Evolutionary conservation across 768 basidiomycete species (phyloP), one percentile per base, ranked within the genome.

Genomic region (Inosperma sp.): DNA sequence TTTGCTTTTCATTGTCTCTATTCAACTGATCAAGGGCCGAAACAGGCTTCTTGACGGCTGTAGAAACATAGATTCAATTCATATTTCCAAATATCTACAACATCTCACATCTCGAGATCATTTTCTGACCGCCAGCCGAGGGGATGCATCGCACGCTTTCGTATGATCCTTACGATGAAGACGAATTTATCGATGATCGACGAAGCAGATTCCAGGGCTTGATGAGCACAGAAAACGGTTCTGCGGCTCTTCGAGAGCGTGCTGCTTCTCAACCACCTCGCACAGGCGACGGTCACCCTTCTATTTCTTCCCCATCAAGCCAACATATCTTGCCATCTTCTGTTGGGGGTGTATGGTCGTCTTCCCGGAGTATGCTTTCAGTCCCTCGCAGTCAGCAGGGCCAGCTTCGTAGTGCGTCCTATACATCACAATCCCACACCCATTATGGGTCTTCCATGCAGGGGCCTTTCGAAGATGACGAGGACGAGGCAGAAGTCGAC

Each of bases 401-500:
- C 57, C 81, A 84, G 52, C 79, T 81, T 55, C 76, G 84, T 48
- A 83, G 78, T 57, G 80, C 84, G 31, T 88, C 85, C 36, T 86
- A 84, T 65, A 84, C 83, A 21, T 61, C 77, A 9, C 72, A 78
- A 49, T 68, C 74, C 30, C 80, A 80, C 56, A 62, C 70, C 54
- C 76, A 78, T 40, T 84, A 87, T 62, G 68, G 77, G 17, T 80
- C 83, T 22, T 72, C 78, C 31, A 82, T 87, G 79, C 81, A 84
- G 34, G 84, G 83, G 48, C 70, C 86, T 1, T 80, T 86, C 57
- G 88, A 90, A 68, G 87, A 90, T 57, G 88, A 90, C 64, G 88
- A 90, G 66, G 80, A 78, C 1, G 85, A 86, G 47, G 69, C 65
- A 7, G 67, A 81, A 19, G 79, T 77, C 42, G 84, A 86, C 61